A percentile compares a stretch with the other conserved stretches of the same genome.
These are phyloP conservation scores for Pelargonium cotyledonis DNA, from an alignment of 441 rosid species.

Conservation along the genomic window DNA sequence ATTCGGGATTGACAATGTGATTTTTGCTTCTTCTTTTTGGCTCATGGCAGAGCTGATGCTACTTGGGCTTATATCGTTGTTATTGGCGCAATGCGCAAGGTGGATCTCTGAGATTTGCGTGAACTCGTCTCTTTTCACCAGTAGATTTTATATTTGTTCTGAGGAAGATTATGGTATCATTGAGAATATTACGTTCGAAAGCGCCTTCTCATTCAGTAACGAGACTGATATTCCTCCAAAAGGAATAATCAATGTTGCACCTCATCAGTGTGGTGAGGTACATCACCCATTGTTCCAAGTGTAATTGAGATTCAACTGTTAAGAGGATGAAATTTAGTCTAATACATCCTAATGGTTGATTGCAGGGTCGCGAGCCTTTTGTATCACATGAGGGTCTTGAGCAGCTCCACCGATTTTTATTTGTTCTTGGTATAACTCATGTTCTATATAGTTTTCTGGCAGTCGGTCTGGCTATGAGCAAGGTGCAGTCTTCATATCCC, in stretches of 20 bases:
- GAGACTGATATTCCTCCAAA: constrained; percentile 47
- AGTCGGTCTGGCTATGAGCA: constrained; percentile 89
- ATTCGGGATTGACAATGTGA: constrained; percentile 11
- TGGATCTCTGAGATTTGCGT: constrained; percentile 90
- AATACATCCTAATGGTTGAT: constrained; percentile 13
- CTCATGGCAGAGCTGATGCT: constrained; percentile 80
- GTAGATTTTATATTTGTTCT: constrained; percentile 77
- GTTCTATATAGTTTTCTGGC: constrained; percentile 83
- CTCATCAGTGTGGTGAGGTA: constrained; percentile 80
- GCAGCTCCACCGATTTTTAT: constrained; percentile 86
- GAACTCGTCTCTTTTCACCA: constrained; percentile 73
- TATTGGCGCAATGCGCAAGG: constrained; percentile 86
- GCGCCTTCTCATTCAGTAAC: constrained; percentile 34
- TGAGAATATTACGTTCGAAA: constrained; percentile 31
- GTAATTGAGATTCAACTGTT: not conserved
- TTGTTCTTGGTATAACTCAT: constrained; percentile 88
- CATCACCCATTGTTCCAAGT: constrained; percentile 9
- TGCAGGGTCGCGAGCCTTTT: constrained; percentile 89
- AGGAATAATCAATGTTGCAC: constrained; percentile 34
- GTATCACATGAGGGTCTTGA: constrained; percentile 80
- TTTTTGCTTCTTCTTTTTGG: not conserved
- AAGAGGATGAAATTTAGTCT: not conserved
- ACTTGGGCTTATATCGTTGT: constrained; percentile 85
- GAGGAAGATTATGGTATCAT: constrained; percentile 47
- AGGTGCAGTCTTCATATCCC: constrained; percentile 43